Evolutionary conservation across 2,329 filamentous ascomycete genomes (phyloP), one percentile per base, ranked within the genome.

Genomic region (Hypoxylon sp.): DNA sequence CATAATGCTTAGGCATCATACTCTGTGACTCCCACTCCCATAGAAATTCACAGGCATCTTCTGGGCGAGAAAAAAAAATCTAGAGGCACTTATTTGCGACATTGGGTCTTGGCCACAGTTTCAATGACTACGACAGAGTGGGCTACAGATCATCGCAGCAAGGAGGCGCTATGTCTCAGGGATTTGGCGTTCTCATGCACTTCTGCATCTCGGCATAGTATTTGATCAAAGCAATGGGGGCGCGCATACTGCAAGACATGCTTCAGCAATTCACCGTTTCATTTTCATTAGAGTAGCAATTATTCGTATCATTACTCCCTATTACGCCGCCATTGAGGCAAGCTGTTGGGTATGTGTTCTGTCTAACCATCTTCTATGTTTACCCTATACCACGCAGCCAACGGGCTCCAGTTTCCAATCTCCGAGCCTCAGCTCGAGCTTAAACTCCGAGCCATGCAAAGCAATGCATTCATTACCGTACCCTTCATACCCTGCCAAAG

Each of bases 381-480:
- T 42, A 8, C n/a, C 40, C n/a, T 33, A 25, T 35, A 6, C 13
- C 17, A 8, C 30, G 11, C 55, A 42, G 20, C 25, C 17, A 42
- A 35, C 40, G 1, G 33, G 33, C 11, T 37, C 33, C 33, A 37
- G 13, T 37, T 13, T 37, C 33, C 31, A 11, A 8, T 55, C 13
- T 30, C 25, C 27, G 25, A 42, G 11, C n/a, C 33, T 30, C 30
- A 17, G 8, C 42, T 59, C 50, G 33, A 35, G 35, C 44, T 20
- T 22, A 49, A 68, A 68, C 61, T 68, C 65, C 65, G 6, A 57
- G 11, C 37, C 48, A 51, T 46, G 40, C 14, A 46, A 49, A 37
- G 33, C 42, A 51, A 30, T 30, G 27, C 13, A 35, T 31, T 17
- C 50, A 48, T 35, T 48, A 37, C 25, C 30, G 25, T 33, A 30